phyloP scores from a whole-genome alignment of 225 moss, liverwort and hornwort species.

The Pseudisothecium myosuroides region DNA sequence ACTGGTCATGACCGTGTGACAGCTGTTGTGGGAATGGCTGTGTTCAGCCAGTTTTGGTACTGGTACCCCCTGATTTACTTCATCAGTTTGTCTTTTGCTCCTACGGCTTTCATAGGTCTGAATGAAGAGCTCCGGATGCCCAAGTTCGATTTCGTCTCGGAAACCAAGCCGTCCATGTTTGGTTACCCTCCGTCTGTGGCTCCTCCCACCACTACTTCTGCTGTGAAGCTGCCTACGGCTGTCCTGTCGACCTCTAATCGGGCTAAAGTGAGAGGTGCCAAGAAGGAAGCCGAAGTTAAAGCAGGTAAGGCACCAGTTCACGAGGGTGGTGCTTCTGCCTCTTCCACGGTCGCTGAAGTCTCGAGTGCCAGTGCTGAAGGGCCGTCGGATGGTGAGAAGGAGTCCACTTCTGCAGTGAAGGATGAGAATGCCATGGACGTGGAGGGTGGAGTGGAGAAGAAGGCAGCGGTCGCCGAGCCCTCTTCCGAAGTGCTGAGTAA shows the following conservation, averaged over 20 bases:
- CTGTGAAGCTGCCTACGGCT: slow-evolving; percentile 81
- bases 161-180: slow-evolving; percentile 66
- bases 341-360: slow-evolving; percentile 1
- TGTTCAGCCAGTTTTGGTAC: slow-evolving; percentile 99
- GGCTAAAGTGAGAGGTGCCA: slow-evolving; percentile 68
- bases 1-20: slow-evolving; percentile 80
- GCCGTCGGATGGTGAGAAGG: slow-evolving; percentile 15
- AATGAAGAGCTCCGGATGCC: slow-evolving; percentile 90
- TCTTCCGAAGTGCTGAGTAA: slow-evolving; percentile 65
- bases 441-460: slow-evolving; percentile 63
- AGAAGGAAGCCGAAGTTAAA: slow-evolving; percentile 58
- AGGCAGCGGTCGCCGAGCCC: slow-evolving; percentile 28
- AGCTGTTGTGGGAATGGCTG: slow-evolving; percentile 96
- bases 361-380: not conserved
- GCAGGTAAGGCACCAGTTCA: slow-evolving; percentile 22
- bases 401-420: slow-evolving; percentile 40
- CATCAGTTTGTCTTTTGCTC: slow-evolving; percentile 83
- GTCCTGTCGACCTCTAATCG: slow-evolving; percentile 87
- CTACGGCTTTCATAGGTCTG: slow-evolving; percentile 92
- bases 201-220: slow-evolving; percentile 70
- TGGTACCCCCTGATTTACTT: slow-evolving; percentile 97
- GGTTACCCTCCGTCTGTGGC: slow-evolving; percentile 92
- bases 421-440: slow-evolving; percentile 84
- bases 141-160: slow-evolving; percentile 88
- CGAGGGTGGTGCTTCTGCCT: slow-evolving; percentile 34